Percentiles rank a stretch among this genome's conserved stretches.
phyloP scores from a whole-genome alignment of 352 stramenopile genomes.

The Phytophthora pseudosyringae region DNA sequence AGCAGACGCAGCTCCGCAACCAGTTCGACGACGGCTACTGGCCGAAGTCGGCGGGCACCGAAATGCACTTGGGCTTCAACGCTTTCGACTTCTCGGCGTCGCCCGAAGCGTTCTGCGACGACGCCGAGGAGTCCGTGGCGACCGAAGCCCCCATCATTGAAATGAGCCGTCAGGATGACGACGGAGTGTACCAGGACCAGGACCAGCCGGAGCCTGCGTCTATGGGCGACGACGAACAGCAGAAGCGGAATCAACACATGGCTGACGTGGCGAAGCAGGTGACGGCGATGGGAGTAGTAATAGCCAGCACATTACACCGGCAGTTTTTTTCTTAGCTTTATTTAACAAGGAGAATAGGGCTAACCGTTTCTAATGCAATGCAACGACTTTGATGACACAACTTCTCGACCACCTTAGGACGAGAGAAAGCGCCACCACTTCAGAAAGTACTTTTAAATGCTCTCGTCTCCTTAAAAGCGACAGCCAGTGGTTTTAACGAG shows the following conservation, averaged over 20 bases:
- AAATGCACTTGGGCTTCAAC: conserved; percentile 49
- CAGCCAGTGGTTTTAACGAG: too few relatives aligned
- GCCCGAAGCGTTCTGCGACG: conserved; percentile 47
- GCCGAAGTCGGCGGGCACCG: conserved; percentile 26
- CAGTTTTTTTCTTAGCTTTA: too few relatives aligned
- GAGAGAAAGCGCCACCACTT: too few relatives aligned
- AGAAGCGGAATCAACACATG: conserved; percentile 22
- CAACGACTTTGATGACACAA: too few relatives aligned
- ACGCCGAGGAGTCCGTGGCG: not conserved
- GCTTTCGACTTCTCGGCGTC: conserved; percentile 54
- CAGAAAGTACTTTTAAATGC: too few relatives aligned
- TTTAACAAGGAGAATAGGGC: too few relatives aligned
- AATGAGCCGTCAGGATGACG: not conserved
- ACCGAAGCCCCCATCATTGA: not conserved
- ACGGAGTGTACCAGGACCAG: conserved; percentile 1
- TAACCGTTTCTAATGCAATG: too few relatives aligned
- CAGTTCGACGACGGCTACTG: conserved; percentile 32
- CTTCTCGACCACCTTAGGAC: too few relatives aligned
- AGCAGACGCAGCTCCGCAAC: conserved; percentile 13
- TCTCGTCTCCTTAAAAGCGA: too few relatives aligned
- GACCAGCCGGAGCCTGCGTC: not conserved
- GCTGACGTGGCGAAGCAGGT: conserved; percentile 20
- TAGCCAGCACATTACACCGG: too few relatives aligned
- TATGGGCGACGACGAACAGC: conserved; percentile 5
- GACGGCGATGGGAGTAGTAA: too few relatives aligned